Evolutionary conservation across 805 yeast genomes (phyloP).

Genomic region (Millerozyma acaciae): DNA sequence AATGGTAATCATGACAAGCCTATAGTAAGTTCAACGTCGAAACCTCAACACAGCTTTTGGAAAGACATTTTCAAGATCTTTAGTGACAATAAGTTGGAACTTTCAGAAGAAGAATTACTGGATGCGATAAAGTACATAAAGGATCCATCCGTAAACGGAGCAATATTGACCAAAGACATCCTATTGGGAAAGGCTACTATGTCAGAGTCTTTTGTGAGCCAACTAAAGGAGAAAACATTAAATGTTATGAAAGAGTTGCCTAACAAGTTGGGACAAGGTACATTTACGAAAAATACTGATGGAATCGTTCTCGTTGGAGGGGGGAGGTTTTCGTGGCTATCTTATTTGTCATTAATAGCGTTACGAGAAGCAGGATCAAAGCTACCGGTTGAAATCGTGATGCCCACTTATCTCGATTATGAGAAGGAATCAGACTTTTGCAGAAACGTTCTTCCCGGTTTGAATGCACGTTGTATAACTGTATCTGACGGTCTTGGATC

Average conservation of each 20-base stretch:
- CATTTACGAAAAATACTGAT: slow-evolving; percentile 19
- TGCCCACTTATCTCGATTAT: slow-evolving; percentile 32
- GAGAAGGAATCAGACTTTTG: slow-evolving; percentile 42
- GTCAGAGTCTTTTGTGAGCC: slow-evolving; percentile 18
- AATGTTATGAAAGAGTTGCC: slow-evolving; percentile 21
- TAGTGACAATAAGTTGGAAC: slow-evolving; percentile 13
- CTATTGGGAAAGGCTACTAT: slow-evolving; percentile 25
- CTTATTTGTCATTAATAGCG: slow-evolving; percentile 27
- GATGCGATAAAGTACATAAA: slow-evolving; percentile 20
- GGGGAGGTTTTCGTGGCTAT: slow-evolving; percentile 31
- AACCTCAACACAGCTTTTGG: no score
- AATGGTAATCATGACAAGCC: no score
- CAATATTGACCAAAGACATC: slow-evolving; percentile 19
- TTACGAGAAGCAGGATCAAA: slow-evolving; percentile 35
- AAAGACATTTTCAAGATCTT: background rate
- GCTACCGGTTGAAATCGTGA: slow-evolving; percentile 36
- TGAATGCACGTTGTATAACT: slow-evolving; percentile 66
- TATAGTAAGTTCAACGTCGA: no score
- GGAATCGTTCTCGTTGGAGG: slow-evolving; percentile 38
- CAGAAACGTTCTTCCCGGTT: slow-evolving; percentile 53
- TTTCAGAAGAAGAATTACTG: slow-evolving; percentile 12
- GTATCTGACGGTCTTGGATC: slow-evolving; percentile 49
- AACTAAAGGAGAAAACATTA: slow-evolving; percentile 20
- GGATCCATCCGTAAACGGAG: slow-evolving; percentile 14
- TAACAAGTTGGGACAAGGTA: slow-evolving; percentile 11